These are phyloP conservation scores for Vitis vinifera DNA, from an alignment of 164 flowering plant genomes.

Conservation along the genomic window DNA sequence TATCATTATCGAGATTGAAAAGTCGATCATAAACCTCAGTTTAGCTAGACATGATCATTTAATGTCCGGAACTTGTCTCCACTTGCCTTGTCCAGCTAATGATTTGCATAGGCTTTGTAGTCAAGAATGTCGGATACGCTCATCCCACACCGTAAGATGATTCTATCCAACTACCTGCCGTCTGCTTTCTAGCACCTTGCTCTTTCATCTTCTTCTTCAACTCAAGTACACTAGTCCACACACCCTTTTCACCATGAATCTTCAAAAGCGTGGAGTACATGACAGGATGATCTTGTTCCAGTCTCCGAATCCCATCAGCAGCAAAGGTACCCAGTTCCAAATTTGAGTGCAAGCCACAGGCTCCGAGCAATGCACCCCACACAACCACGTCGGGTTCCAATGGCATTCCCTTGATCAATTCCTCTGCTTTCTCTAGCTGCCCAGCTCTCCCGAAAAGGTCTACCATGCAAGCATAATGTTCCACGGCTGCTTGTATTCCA, in stretches of 20 bases:
- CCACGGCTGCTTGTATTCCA: conserved; percentile 36
- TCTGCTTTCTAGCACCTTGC: conserved; percentile 40
- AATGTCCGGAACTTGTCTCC: too few relatives aligned
- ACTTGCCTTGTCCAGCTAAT: too few relatives aligned
- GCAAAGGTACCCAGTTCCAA: conserved; percentile 46
- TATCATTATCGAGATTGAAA: too few relatives aligned
- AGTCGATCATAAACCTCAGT: too few relatives aligned
- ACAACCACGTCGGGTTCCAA: conserved; percentile 54
- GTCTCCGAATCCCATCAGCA: conserved; percentile 34
- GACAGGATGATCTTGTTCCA: conserved; percentile 53
- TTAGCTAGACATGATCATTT: too few relatives aligned
- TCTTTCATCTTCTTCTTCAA: conserved; percentile 40
- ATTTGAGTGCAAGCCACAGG: conserved; percentile 57
- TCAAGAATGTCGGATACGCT: not conserved
- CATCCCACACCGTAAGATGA: not conserved
- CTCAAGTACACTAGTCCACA: conserved; percentile 34
- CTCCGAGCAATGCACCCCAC: conserved; percentile 72
- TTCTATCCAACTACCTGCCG: conserved; percentile 49
- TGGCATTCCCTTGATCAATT: conserved; percentile 50
- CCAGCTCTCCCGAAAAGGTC: conserved; percentile 67
- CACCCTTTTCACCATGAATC: conserved; percentile 54
- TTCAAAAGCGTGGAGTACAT: conserved; percentile 38
- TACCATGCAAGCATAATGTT: conserved; percentile 70
- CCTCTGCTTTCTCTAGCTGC: conserved; percentile 45
- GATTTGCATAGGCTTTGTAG: too few relatives aligned